Percentiles rank a stretch among this genome's conserved stretches.
These are phyloP conservation scores for Mortierella sp. DNA, from an alignment of 371 early-diverging fungal species.

Conservation along the genomic window DNA sequence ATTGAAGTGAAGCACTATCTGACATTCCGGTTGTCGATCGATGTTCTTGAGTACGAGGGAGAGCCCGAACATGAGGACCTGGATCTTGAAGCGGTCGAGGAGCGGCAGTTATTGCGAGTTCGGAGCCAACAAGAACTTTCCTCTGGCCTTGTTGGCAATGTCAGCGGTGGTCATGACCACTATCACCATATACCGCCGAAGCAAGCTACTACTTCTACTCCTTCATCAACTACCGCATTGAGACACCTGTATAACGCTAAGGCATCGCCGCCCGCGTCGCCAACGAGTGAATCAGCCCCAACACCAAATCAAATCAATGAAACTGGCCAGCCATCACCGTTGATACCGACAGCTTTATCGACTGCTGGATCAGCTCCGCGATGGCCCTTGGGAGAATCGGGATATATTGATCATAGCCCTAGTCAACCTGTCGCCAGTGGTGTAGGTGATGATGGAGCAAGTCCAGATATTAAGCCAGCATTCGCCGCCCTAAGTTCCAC, in stretches of 20 bases:
- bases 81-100: conserved; percentile 23
- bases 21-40: conserved; percentile 36
- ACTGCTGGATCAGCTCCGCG: too few species aligned
- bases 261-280: neutral
- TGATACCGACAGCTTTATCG: too few species aligned
- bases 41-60: conserved; percentile 45
- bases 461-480: conserved; percentile 8
- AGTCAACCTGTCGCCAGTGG: too few species aligned
- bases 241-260: neutral
- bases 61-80: conserved; percentile 34
- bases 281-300: neutral
- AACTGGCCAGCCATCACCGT: too few species aligned
- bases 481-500: conserved; percentile 20
- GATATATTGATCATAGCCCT: too few species aligned
- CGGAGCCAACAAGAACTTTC: conserved; percentile 1
- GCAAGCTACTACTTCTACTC: neutral
- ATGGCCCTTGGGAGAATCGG: too few species aligned
- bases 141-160: neutral
- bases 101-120: conserved; percentile 20
- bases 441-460: too few species aligned
- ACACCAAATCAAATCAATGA: too few species aligned
- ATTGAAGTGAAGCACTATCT: conserved; percentile 48
- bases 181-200: too few species aligned
- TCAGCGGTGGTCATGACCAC: too few species aligned
- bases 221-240: neutral